Evolutionary conservation across 2,329 filamentous ascomycete genomes (phyloP), one percentile per base, ranked within the genome.

Genomic region (Sarocladium brachiariae): DNA sequence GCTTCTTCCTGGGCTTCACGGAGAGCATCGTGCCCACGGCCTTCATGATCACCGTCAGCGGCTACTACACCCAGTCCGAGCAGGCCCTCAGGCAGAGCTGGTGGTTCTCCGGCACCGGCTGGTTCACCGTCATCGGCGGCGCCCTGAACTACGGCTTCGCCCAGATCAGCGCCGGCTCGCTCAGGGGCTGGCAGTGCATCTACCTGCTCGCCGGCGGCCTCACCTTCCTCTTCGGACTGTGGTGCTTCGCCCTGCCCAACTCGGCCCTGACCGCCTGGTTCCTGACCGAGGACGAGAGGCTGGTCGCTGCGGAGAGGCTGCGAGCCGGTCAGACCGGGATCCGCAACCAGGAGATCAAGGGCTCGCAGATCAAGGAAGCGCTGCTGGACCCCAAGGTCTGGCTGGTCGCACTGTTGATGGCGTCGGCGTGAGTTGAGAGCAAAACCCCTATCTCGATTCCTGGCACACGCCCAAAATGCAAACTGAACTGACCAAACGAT

Each of bases 241-340:
- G 69, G 62, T 80, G 76, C 58, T 79, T 77, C 53, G 65, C 68
- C 23, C 67, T 81, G 46, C 78, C 78, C 0, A 74, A 78, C 53
- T 77, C 74, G 1, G 75, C 78, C 0, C 71, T 74, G 0, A 69
- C 68, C 0, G 78, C 77, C 1, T 80, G 76, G 75, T 81, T 81
- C 53, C 61, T 81, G n/a, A 73, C 66, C 0, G 61, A 63, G 0
- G 70, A 74, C 19, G 77, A 82, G 57, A 66, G 74, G 18, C 58
- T 76, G 2, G 71, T 80, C 0, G 73, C 73, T 0, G 74, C 76
- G 2, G 75, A 78, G 58, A 65, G 76, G 18, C 57, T 78, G 34
- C 64, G 75, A 23, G 66, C 63, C 49, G 70, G 73, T 0, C 75
- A 78, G 57, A 75, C 72, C 0, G 75, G 74, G 2, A 67, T 76